Conservation (phyloP, 2,329 filamentous ascomycete species). For the Fusarium dlaminii region DNA sequence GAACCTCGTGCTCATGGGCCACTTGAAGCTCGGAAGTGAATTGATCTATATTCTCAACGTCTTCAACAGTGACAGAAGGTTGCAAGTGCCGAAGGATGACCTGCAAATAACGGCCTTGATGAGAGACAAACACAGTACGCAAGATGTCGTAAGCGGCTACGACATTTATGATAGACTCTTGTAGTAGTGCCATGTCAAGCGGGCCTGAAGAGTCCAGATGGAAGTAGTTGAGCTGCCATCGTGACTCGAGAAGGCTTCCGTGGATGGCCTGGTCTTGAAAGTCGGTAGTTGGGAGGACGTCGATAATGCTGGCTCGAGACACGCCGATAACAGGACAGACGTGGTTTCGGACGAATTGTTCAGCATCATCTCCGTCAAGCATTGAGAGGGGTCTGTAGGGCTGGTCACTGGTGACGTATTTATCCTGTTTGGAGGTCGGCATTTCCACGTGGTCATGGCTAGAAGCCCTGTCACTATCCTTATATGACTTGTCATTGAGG, state of each 20-base stretch:
- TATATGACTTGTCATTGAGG: slow-evolving; percentile 8
- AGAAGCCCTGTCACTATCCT: slow-evolving; percentile 12
- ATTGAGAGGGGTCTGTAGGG: slow-evolving; percentile 16
- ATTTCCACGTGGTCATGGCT: background rate
- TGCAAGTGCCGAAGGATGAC: slow-evolving; percentile 21
- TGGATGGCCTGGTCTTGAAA: slow-evolving; percentile 28
- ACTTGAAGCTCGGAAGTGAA: slow-evolving; percentile 7
- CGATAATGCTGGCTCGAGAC: slow-evolving; percentile 34
- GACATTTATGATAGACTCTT: slow-evolving; percentile 23
- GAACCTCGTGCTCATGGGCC: background rate
- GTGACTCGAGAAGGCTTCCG: slow-evolving; percentile 25
- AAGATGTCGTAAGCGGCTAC: slow-evolving; percentile 24
- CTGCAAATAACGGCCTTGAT: slow-evolving; percentile 16
- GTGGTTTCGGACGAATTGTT: slow-evolving; percentile 15
- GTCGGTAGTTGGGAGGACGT: slow-evolving; percentile 36
- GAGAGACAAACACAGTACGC: slow-evolving; percentile 27
- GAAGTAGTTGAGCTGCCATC: slow-evolving; percentile 36
- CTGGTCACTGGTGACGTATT: background rate
- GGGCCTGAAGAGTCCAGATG: slow-evolving; percentile 7
- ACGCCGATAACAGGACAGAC: slow-evolving; percentile 32
- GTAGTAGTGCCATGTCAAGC: slow-evolving; percentile 3
- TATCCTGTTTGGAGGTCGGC: background rate
- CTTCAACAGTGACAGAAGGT: background rate
- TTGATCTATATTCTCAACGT: slow-evolving; percentile 8
- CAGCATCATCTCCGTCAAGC: background rate